phyloP scores from a whole-genome alignment of 2,329 filamentous ascomycete species.

The Monosporascus sp. region DNA sequence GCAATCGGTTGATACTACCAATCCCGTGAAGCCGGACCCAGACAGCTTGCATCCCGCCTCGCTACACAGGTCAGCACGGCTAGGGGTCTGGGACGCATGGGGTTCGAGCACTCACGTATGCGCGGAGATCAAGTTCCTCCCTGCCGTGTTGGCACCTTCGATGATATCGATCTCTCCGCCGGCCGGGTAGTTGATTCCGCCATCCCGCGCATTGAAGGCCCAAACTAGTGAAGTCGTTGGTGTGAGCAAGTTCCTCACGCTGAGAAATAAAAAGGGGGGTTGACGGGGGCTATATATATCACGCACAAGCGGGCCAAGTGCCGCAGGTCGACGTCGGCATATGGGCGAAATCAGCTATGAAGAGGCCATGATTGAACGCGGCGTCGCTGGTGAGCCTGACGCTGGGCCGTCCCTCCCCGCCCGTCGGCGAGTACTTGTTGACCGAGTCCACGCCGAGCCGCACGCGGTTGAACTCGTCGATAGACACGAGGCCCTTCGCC shows the following conservation, averaged over 20 bases:
- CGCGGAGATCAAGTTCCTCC: constrained; percentile 55
- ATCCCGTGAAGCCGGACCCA: constrained; percentile 17
- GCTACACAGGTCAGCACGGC: constrained; percentile 8
- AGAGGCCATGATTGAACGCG: constrained; percentile 59
- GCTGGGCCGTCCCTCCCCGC: constrained; percentile 45
- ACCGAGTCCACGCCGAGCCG: constrained; percentile 39
- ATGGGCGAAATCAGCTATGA: constrained; percentile 66
- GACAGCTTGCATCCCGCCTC: constrained; percentile 16
- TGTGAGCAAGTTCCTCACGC: neutral
- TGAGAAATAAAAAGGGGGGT: neutral
- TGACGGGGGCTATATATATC: neutral
- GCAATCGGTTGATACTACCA: constrained; percentile 18
- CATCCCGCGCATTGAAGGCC: constrained; percentile 32
- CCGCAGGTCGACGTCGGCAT: constrained; percentile 69
- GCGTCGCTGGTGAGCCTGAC: constrained; percentile 62
- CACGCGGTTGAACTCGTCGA: constrained; percentile 38
- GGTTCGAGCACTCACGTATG: constrained; percentile 41
- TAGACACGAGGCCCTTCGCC: constrained; percentile 33
- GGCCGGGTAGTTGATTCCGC: constrained; percentile 52
- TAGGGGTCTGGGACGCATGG: neutral
- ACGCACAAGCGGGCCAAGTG: constrained; percentile 65
- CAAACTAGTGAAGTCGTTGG: constrained; percentile 35
- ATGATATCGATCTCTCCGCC: constrained; percentile 66
- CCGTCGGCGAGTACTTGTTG: constrained; percentile 26
- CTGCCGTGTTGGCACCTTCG: constrained; percentile 61